Evolutionary conservation across 169 alveolate genomes (phyloP), one percentile per base, ranked within the genome.

Genomic region (Eimeria sp.): DNA sequence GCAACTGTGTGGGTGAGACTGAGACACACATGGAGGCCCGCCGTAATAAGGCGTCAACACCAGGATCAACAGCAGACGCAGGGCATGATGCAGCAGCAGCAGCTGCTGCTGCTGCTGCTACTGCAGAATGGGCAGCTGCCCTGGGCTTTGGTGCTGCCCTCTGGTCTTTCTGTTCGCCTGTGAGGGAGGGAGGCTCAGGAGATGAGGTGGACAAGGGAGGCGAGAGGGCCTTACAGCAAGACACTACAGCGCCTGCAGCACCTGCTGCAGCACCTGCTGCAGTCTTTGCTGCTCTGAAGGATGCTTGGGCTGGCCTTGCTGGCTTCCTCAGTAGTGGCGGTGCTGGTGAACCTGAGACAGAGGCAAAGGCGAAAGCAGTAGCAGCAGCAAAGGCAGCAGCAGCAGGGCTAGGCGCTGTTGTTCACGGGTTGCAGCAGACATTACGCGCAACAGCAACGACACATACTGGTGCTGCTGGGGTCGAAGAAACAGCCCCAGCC

Each of bases 71-170:
- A 18, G 68, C 71, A 13, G 10, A 10, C 49, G 46, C 54, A n/a
- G 68, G 68, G 13, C 52, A 80, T 9, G 83, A 54, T 71, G 74
- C 94, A 64, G 71, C 85, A 68, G 49, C 80, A 33, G 20, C 94
- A 33, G 89, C n/a, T n/a, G n/a, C n/a, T n/a, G n/a, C n/a, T n/a
- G n/a, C n/a, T n/a, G n/a, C 95, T 94, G 52, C 96, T n/a, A 40
- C 88, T 54, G 87, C 95, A 1, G 87, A 87, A 49, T 87, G 94
- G 94, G 94, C 94, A 66, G 94, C 94, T 9, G 83, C 46, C 25
- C 6, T 62, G 30, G 89, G 88, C 33, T 89, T 89, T 54, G 77
- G 77, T 27, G 88, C 88, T 14, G 85, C 74, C 23, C 89, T 89
- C 18, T 68, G 95, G 95, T 68, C 95, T 1, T 89, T 68, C 88